Evolutionary conservation across 805 yeast species (phyloP), one percentile per base, ranked within the genome.

Genomic region (Kluyveromyces aestuarii): DNA sequence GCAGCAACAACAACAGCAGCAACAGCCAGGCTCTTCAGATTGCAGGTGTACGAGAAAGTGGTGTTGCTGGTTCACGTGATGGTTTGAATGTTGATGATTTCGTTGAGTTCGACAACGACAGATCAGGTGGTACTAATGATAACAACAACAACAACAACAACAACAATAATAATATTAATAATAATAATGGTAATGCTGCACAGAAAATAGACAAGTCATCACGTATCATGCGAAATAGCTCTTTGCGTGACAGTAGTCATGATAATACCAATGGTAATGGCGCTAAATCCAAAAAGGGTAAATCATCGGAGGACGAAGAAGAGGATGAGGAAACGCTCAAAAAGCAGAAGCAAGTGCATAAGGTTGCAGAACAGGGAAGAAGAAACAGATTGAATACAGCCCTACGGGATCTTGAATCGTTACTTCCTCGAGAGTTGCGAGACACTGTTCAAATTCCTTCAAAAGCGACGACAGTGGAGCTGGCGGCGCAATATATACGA

Each of bases 331-430:
- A 50, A 17, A 42, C 44, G 35, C 30, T 27, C 25, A 47, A 48
- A 40, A 55, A 57, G 40, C 57, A 61, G 48, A 70, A 68, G 42
- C 66, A 69, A 27, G 65, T 70, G 0, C 99, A 91, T 66, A 90
- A 91, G 63, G 75, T 87, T 14, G 98, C 99, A 0, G 99, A 91
- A 67, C 97, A 93, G 66, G 98, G 96, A 14, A 75, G 99, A 47
- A 77, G 99, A 57, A 90, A 91, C 64, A 74, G 99, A 53, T 84
- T 91, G 82, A 93, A 93, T 64, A 69, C 73, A 48, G 98, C 97
- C 0, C 81, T 91, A 30, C 80, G 79, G 41, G 96, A 87, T 40
- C 70, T 91, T 50, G 82, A 83, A 8, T 58, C 71, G 9, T 67
- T 88, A 52, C 74, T 91, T 19, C 95, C 96, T 0, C 77, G 81